Base-by-base conservation (phyloP, 1,139 yeast species). In the Kodamaea sp. region DNA sequence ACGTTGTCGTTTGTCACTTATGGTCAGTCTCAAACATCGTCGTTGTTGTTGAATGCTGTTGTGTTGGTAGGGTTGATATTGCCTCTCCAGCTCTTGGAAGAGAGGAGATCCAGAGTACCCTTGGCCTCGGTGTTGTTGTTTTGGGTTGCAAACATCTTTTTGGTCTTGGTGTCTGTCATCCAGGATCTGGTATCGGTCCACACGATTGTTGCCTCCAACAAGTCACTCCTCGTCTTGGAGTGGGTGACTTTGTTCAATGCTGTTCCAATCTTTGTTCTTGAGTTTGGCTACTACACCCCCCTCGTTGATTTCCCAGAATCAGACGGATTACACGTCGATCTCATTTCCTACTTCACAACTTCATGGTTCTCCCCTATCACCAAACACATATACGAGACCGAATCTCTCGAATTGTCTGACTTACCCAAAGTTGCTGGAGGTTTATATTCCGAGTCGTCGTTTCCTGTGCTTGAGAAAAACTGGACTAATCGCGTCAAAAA, bases 161-260 rank as follows among this genome's bases (percentile, higher is more conserved):
- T 47, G 15, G 38, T 35, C 14, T 8, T 34, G 22, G 38, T 37
- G 14, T 35, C 42, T 4, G 22, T 38, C 20, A 28, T 42, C 4
- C 55, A 52, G 38, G 58, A 55, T 37, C 12, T 29, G 13, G 31
- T 45, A 21, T 53, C 58, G 2, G 28, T 42, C 6, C 46, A 48
- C 32, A 44, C 47, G 31, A 42, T 50, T 30, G 47, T 37, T 28
- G 30, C 25, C 27, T 20, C 19, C 18, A 12, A 11, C 13, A 24
- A 11, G 19, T 9, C 9, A 6, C 8, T 18, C 21, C 21, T 18
- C 9, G 21, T 18, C 21, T 18, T 18, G 21, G 21, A 18, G 21
- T 18, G 9, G 4, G 2, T 26, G 3, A 16, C 9, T 4, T 16
- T 26, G 13, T 14, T n/a, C 22, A 26, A 26, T 12, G 28, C 28